These are phyloP conservation scores for Colletotrichum limetticola DNA, from an alignment of 2,329 filamentous ascomycete genomes.

Conservation along the genomic window DNA sequence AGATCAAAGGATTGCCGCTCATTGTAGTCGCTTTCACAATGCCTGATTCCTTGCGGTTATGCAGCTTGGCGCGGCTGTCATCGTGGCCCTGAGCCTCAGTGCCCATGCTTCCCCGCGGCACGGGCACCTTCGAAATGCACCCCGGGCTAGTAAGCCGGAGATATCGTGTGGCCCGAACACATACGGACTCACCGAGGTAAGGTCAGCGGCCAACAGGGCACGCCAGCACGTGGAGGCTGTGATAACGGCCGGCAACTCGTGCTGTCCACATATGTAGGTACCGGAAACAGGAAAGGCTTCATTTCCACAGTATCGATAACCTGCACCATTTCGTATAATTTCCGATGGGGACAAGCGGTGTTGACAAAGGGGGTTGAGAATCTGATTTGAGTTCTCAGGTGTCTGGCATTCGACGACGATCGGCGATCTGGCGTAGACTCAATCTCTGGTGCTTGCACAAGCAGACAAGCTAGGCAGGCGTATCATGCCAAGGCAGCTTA, in stretches of 20 bases:
- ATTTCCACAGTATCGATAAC: slow-evolving; percentile 62
- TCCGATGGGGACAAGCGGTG: slow-evolving; percentile 62
- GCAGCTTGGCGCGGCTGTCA: slow-evolving; percentile 18
- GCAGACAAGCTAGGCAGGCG: not conserved
- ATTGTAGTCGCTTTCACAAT: not conserved
- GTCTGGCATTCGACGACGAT: slow-evolving; percentile 10
- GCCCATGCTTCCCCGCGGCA: slow-evolving; percentile 44
- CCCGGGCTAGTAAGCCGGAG: slow-evolving; percentile 6
- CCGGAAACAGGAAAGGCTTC: slow-evolving; percentile 72
- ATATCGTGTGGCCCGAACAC: slow-evolving; percentile 60
- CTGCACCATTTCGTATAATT: slow-evolving; percentile 69
- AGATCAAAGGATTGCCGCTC: not conserved
- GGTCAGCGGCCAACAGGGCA: slow-evolving; percentile 60
- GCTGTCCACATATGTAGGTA: slow-evolving; percentile 66
- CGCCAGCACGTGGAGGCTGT: slow-evolving; percentile 60
- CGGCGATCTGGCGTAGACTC: slow-evolving; percentile 29
- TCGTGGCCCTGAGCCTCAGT: slow-evolving; percentile 25
- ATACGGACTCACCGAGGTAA: slow-evolving; percentile 62
- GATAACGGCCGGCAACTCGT: slow-evolving; percentile 45
- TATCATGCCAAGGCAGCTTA: slow-evolving; percentile 18
- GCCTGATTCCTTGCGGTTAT: not conserved
- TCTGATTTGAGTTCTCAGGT: not conserved
- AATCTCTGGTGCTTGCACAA: not conserved
- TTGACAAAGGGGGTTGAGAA: slow-evolving; percentile 66
- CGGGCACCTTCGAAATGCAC: slow-evolving; percentile 43